Conservation (phyloP, 2,329 filamentous ascomycete species). For the Trichoderma atrobrunneum region DNA sequence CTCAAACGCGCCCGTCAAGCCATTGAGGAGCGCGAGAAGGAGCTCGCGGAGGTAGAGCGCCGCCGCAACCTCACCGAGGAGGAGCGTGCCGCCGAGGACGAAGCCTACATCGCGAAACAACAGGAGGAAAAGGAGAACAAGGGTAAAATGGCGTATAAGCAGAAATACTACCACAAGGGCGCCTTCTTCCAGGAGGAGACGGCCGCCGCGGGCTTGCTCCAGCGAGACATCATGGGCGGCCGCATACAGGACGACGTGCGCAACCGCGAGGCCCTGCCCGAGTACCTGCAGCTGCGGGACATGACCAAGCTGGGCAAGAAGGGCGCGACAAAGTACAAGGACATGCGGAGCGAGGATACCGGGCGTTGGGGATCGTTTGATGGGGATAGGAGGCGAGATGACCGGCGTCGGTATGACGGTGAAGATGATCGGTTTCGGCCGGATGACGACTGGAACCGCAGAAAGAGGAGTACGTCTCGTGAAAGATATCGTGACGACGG, state of each 20-base stretch:
- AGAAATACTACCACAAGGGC: slow-evolving; percentile 95
- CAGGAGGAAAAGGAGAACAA: slow-evolving; percentile 73
- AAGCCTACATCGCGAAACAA: slow-evolving; percentile 71
- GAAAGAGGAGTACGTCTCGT: slow-evolving; percentile 57
- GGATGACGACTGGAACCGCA: slow-evolving; percentile 54
- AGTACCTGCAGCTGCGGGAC: slow-evolving; percentile 89
- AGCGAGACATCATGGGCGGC: slow-evolving; percentile 82
- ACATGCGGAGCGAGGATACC: slow-evolving; percentile 87
- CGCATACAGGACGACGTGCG: slow-evolving; percentile 78
- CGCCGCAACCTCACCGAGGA: slow-evolving; percentile 81
- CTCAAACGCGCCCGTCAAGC: slow-evolving; percentile 82
- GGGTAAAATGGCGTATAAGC: slow-evolving; percentile 85
- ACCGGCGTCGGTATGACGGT: slow-evolving; percentile 36
- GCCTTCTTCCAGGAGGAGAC: slow-evolving; percentile 89
- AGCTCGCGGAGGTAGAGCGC: slow-evolving; percentile 85
- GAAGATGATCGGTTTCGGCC: slow-evolving; percentile 65
- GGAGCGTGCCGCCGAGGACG: slow-evolving; percentile 82
- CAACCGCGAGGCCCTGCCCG: slow-evolving; percentile 78
- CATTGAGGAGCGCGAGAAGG: slow-evolving; percentile 79
- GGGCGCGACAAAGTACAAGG: slow-evolving; percentile 84
- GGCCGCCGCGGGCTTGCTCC: slow-evolving; percentile 69
- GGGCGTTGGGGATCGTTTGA: slow-evolving; percentile 74
- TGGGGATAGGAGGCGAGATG: slow-evolving; percentile 42
- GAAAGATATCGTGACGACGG: slow-evolving; percentile 53
- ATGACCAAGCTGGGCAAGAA: slow-evolving; percentile 93